Evolutionary conservation across 306 rosid species (phyloP).

Genomic region (Canavalia gladiata): DNA sequence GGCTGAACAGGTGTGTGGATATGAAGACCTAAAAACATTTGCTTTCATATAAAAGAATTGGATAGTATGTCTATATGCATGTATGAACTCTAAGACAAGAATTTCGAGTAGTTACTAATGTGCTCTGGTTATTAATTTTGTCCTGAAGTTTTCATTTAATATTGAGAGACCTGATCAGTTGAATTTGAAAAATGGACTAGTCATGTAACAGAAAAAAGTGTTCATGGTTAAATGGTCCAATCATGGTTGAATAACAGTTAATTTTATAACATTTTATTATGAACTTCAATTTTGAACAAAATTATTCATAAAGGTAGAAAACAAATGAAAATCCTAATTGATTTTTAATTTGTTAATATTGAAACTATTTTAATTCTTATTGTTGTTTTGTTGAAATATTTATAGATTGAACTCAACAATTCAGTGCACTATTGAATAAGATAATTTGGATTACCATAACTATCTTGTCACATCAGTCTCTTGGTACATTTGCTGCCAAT

Average conservation of each 20-base stretch:
- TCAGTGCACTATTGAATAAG: background rate
- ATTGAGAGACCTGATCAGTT: background rate
- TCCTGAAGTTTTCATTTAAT: conserved; percentile 10
- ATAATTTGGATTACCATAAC: background rate
- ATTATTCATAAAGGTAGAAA: background rate
- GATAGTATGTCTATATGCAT: background rate
- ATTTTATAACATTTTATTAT: background rate
- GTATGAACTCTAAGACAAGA: background rate
- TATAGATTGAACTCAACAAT: background rate
- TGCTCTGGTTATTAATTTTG: background rate
- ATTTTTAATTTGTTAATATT: background rate
- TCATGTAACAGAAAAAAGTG: background rate
- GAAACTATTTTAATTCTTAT: background rate
- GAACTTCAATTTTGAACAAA: background rate
- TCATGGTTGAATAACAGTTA: background rate
- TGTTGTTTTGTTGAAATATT: background rate
- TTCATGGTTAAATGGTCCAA: background rate
- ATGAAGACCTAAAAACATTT: background rate
- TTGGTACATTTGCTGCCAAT: background rate
- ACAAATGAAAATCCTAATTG: background rate
- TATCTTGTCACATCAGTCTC: background rate
- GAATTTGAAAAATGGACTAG: background rate
- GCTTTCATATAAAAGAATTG: background rate
- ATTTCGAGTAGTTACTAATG: background rate
- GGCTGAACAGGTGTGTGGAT: conserved; percentile 82